phyloP scores from a whole-genome alignment of 306 rosid genomes.

The Mimosa pudica region DNA sequence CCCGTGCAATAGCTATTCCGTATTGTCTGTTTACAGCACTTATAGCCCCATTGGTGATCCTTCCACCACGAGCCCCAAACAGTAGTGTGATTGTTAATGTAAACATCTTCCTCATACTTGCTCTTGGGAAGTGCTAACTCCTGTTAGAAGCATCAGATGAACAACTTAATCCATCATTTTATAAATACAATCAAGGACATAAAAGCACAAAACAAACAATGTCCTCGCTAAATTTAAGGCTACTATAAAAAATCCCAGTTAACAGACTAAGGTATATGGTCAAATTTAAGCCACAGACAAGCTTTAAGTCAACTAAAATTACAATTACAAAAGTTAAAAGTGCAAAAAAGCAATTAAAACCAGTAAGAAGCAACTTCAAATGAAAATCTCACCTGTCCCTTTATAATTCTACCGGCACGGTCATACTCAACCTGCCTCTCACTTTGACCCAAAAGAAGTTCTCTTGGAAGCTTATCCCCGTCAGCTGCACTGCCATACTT shows the following conservation, averaged over 20 bases:
- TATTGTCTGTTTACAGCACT: conserved; percentile 65
- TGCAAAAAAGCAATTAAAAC: not conserved
- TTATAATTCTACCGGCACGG: conserved; percentile 59
- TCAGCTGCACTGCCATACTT: conserved; percentile 61
- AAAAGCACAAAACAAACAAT: not conserved
- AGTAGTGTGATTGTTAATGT: conserved; percentile 61
- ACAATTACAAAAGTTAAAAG: not conserved
- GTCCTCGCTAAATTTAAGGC: not conserved
- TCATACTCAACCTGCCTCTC: conserved; percentile 25
- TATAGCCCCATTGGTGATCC: conserved; percentile 80
- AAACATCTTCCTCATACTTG: conserved; percentile 65
- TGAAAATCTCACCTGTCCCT: conserved; percentile 25
- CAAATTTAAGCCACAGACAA: conserved; percentile 2
- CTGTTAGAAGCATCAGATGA: conserved; percentile 21
- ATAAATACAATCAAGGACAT: not conserved
- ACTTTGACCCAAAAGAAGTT: conserved; percentile 27
- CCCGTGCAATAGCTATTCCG: conserved; percentile 65
- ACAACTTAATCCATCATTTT: conserved; percentile 1
- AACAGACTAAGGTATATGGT: not conserved
- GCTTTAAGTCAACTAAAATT: not conserved
- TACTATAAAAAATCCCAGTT: not conserved
- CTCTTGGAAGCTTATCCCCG: conserved; percentile 40
- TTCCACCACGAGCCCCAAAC: conserved; percentile 87
- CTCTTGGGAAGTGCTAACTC: conserved; percentile 59
- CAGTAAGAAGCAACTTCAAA: not conserved